Evolutionary conservation across 2,329 filamentous ascomycete species (phyloP).

Genomic region (Pseudogymnoascus sp.): DNA sequence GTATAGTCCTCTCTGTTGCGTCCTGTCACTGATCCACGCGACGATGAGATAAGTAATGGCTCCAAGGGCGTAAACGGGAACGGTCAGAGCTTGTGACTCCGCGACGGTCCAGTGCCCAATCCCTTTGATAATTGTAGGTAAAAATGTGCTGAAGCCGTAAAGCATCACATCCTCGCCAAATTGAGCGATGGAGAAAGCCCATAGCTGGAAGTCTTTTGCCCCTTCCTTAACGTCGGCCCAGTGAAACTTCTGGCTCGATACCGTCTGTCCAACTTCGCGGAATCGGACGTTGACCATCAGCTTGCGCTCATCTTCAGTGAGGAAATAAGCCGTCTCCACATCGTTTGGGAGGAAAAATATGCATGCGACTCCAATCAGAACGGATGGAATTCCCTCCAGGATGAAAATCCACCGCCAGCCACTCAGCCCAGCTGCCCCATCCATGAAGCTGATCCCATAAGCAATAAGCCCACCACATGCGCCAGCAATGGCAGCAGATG

Average conservation of each 20-base stretch:
- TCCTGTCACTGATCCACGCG: constrained; percentile 49
- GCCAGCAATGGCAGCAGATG: constrained; percentile 51
- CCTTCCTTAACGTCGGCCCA: constrained; percentile 48
- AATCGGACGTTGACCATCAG: constrained; percentile 41
- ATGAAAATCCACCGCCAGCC: constrained; percentile 58
- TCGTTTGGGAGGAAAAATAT: constrained; percentile 52
- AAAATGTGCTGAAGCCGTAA: constrained; percentile 59
- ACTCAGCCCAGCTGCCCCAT: constrained; percentile 46
- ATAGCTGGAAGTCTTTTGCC: constrained; percentile 56
- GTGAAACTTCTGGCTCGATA: constrained; percentile 44
- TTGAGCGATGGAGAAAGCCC: constrained; percentile 48
- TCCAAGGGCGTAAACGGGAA: constrained; percentile 58
- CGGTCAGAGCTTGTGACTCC: constrained; percentile 57
- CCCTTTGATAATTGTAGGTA: constrained; percentile 59
- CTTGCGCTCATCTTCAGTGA: constrained; percentile 42
- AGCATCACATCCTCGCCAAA: constrained; percentile 58
- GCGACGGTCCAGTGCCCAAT: constrained; percentile 48
- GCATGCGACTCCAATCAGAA: constrained; percentile 45
- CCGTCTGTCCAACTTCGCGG: constrained; percentile 40
- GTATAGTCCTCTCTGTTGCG: constrained; percentile 49
- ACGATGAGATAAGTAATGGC: constrained; percentile 51
- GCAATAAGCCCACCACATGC: constrained; percentile 58
- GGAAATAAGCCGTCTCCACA: constrained; percentile 50
- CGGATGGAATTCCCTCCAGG: constrained; percentile 46
- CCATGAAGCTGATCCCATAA: constrained; percentile 56